Percentiles rank a stretch among this genome's conserved stretches.
Conservation (phyloP, 305 asterid genomes). For the Lippia alba region DNA sequence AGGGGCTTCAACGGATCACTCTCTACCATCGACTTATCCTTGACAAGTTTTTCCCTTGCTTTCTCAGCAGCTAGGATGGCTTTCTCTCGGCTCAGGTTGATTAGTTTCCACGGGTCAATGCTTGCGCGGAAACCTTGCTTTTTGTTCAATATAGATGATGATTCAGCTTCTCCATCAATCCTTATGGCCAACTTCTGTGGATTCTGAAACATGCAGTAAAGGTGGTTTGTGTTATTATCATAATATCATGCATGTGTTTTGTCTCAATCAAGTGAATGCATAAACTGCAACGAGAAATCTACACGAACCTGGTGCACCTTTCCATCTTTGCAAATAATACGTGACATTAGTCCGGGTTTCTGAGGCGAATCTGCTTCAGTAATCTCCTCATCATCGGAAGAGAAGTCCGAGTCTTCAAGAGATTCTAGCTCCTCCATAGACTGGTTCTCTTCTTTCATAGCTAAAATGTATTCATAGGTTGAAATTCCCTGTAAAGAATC, state of each 20-base stretch:
- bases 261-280: conserved; percentile 8
- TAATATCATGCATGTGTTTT: background rate
- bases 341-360: conserved; percentile 53
- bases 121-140: conserved; percentile 79
- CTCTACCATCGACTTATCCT: conserved; percentile 41
- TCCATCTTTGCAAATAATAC: conserved; percentile 51
- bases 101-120: conserved; percentile 95
- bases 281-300: background rate
- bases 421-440: conserved; percentile 71
- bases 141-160: conserved; percentile 41
- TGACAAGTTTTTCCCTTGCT: conserved; percentile 73
- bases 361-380: conserved; percentile 60
- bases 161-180: conserved; percentile 67
- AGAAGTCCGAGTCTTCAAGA: conserved; percentile 75
- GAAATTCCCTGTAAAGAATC: conserved; percentile 79
- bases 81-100: conserved; percentile 80
- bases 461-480: conserved; percentile 90
- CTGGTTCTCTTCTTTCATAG: conserved; percentile 86
- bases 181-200: conserved; percentile 69
- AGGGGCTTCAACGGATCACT: conserved; percentile 69
- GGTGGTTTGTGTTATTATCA: conserved; percentile 16
- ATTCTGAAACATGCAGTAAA: conserved; percentile 48
- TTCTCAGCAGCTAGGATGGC: conserved; percentile 72
- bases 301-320: conserved; percentile 55
- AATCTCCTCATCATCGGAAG: conserved; percentile 55